Conservation (phyloP, 1,284 basidiomycete genomes). For the Clitocybe nebularis region DNA sequence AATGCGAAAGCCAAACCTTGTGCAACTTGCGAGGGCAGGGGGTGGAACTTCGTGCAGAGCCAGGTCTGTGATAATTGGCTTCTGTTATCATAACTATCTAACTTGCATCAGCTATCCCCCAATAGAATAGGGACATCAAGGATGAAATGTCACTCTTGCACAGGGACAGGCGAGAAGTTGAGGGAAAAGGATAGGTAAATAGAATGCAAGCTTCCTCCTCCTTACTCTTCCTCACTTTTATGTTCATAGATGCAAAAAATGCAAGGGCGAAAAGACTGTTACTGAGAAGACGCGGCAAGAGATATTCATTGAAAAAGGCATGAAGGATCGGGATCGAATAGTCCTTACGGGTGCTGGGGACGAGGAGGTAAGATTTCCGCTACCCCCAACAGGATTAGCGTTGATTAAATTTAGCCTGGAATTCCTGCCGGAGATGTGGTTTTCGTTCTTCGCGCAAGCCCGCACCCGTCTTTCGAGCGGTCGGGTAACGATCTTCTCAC, state of each 20-base stretch:
- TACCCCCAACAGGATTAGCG: background rate
- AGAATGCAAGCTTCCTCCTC: background rate
- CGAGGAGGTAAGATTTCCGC: slow-evolving; percentile 58
- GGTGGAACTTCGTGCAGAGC: slow-evolving; percentile 63
- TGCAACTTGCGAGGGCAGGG: slow-evolving; percentile 80
- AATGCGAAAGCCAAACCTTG: slow-evolving; percentile 82
- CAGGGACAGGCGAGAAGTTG: slow-evolving; percentile 76
- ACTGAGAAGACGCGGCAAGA: slow-evolving; percentile 89
- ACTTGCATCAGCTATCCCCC: slow-evolving; percentile 38
- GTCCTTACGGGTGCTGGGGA: slow-evolving; percentile 89
- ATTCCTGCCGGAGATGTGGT: slow-evolving; percentile 85
- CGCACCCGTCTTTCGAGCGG: slow-evolving; percentile 79
- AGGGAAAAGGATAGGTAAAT: slow-evolving; percentile 85
- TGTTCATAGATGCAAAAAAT: slow-evolving; percentile 89
- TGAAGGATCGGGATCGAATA: slow-evolving; percentile 81
- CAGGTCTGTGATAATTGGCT: slow-evolving; percentile 39
- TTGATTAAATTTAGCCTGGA: slow-evolving; percentile 53
- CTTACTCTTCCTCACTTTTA: background rate
- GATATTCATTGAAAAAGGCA: slow-evolving; percentile 86
- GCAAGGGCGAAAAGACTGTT: slow-evolving; percentile 83
- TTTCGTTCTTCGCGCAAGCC: slow-evolving; percentile 70
- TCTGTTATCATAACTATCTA: slow-evolving; percentile 6
- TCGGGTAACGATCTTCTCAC: slow-evolving; percentile 76
- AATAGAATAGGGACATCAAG: slow-evolving; percentile 49
- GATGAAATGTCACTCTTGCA: slow-evolving; percentile 72